Evolutionary conservation across 2,329 filamentous ascomycete species (phyloP), one percentile per base, ranked within the genome.

Genomic region (Mycogone perniciosa): DNA sequence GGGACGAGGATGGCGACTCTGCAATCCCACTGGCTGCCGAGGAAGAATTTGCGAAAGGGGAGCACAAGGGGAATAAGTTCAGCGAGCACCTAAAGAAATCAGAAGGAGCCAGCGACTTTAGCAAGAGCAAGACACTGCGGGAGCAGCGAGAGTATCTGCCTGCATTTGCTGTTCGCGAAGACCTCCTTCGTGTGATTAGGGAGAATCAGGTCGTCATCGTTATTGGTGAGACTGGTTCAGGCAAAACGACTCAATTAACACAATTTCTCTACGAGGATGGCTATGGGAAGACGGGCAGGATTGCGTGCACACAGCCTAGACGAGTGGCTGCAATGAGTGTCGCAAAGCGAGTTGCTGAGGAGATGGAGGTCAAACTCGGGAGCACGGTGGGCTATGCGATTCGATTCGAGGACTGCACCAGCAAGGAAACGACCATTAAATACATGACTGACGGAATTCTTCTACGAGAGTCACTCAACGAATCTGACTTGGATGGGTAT

Each of bases 361-460:
- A 99, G 71, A 99, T 99, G 95, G 88, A 96, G 59, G 90, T 95
- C 41, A 85, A 85, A 51, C 75, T 99, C 7, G 93, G 93, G 44
- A 85, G 86, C 51, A 80, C 85, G 0, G 95, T 99, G 35, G 93
- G 93, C 31, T 99, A 99, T 67, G 90, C 93, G 1, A 99, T 99
- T 65, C 90, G 93, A 48, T 99, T 99, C 62, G 93, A 99, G 65
- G 95, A 99, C 66, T 96, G 91, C 68, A 99, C 93, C 1, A 96
- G 89, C 73, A 89, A 90, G 59, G 87, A 97, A 52, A 99, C 93
- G 0, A 77, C 85, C 53, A 97, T 99, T 72, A 99, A 99, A 70
- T 99, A 99, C 68, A 96, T 99, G 91, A 99, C 93, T 0, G 95
- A 99, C 63, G 93, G 93, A 73, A 89, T 99, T 26, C 74, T 99